These are phyloP conservation scores for Colletotrichum sp. DNA, from an alignment of 2,329 filamentous ascomycete species.

Conservation along the genomic window DNA sequence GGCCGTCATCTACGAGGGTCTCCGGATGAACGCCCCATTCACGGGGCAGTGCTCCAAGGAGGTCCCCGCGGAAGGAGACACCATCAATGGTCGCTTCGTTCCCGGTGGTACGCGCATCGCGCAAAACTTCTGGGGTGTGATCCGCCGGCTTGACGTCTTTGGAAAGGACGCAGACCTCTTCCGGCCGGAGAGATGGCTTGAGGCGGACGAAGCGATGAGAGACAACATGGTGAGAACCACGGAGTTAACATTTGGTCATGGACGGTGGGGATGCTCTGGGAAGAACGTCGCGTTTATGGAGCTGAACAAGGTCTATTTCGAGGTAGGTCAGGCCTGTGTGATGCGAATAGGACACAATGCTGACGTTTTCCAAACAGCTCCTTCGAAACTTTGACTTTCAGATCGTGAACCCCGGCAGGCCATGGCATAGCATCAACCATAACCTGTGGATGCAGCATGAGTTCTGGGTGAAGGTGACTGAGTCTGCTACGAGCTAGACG, in stretches of 20 bases:
- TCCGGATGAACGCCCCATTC: slow-evolving; percentile 43
- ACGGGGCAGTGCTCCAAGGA: slow-evolving; percentile 30
- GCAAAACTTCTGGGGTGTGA: slow-evolving; percentile 43
- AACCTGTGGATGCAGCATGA: slow-evolving; percentile 30
- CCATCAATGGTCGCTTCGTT: slow-evolving; percentile 28
- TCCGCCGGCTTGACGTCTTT: slow-evolving; percentile 39
- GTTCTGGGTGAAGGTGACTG: slow-evolving; percentile 26
- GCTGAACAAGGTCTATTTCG: slow-evolving; percentile 46
- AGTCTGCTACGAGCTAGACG: neutral
- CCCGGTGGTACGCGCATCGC: slow-evolving; percentile 34
- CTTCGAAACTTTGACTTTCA: slow-evolving; percentile 30
- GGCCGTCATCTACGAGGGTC: slow-evolving; percentile 46
- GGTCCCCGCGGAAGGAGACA: slow-evolving; percentile 31
- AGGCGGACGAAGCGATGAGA: slow-evolving; percentile 29
- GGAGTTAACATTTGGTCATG: slow-evolving; percentile 42
- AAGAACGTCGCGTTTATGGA: slow-evolving; percentile 47
- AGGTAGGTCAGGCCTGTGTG: slow-evolving; percentile 33
- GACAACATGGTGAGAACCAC: slow-evolving; percentile 27
- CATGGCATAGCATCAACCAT: slow-evolving; percentile 34
- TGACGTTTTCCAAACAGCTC: slow-evolving; percentile 17
- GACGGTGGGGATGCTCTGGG: slow-evolving; percentile 34
- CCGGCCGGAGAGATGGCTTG: slow-evolving; percentile 54
- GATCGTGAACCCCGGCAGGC: slow-evolving; percentile 28
- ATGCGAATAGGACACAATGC: neutral
- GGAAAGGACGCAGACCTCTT: slow-evolving; percentile 46